Percentiles rank a stretch among this genome's conserved stretches.
Conservation (phyloP, 495 filamentous ascomycete genomes). For the Annulohypoxylon moriforme region DNA sequence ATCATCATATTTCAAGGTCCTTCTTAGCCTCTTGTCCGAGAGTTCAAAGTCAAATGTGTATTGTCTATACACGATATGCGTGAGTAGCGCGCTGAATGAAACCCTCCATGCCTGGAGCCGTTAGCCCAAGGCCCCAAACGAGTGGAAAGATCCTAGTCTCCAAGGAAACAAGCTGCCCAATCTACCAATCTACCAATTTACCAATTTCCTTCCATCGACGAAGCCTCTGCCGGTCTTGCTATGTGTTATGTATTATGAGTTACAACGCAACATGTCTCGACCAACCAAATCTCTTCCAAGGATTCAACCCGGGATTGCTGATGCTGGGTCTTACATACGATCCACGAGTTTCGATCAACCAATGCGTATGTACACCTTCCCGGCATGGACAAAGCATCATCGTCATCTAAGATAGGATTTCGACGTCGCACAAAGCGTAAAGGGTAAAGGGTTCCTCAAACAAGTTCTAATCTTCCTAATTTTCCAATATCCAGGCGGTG, state of each 20-base stretch:
- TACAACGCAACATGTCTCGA: conserved; percentile 39
- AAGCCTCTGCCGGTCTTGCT: conserved; percentile 37
- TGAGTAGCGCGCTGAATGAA: conserved; percentile 42
- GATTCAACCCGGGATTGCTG: conserved; percentile 40
- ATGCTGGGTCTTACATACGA: conserved; percentile 36
- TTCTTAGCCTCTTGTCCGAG: conserved; percentile 43
- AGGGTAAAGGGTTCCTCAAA: conserved; percentile 22
- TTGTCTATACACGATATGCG: conserved; percentile 3
- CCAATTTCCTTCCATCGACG: conserved; percentile 41
- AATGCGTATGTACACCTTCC: conserved; percentile 28
- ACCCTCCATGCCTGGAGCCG: conserved; percentile 45
- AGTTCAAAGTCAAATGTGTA: conserved; percentile 14
- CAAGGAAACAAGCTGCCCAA: conserved; percentile 30
- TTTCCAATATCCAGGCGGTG: conserved; percentile 11
- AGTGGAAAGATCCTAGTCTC: conserved; percentile 39
- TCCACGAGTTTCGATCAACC: conserved; percentile 33
- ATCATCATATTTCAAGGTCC: conserved; percentile 34
- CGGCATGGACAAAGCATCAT: conserved; percentile 33
- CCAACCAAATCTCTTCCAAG: conserved; percentile 36
- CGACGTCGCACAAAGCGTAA: conserved; percentile 22
- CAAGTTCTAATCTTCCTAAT: conserved; percentile 11
- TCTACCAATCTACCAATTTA: conserved; percentile 20
- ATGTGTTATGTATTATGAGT: conserved; percentile 20
- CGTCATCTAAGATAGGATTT: conserved; percentile 22
- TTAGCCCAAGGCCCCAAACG: conserved; percentile 37